Evolutionary conservation across 352 stramenopile species (phyloP), one percentile per base, ranked within the genome.

Genomic region (Plasmopara halstedii): DNA sequence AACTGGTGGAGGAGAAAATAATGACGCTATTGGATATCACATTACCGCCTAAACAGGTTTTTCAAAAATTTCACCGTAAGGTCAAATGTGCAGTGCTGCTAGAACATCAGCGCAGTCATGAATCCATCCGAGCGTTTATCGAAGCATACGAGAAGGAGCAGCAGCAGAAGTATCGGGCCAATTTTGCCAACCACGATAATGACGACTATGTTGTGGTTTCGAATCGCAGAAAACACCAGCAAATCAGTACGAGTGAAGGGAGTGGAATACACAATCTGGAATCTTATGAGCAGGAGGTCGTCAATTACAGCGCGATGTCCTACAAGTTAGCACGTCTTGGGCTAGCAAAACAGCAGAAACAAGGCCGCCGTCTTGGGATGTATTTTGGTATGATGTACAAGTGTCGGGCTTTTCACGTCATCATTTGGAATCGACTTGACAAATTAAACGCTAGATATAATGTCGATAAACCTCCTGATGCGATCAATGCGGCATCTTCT

Each of bases 371-470:
- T 13, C 58, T 92, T 9, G 81, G 81, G 7, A 83, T 81, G 59
- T 77, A 76, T 53, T 85, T 86, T 19, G 81, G 81, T 0, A 73
- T 81, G 32, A 56, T 89, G 49, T 87, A 78, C 38, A 79, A 81
- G 13, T 85, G 69, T 41, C 70, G 65, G 15, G 58, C 62, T 2
- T 65, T 92, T 21, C 81, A 92, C 34, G 29, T 88, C 5, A 46
- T 88, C 33, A 42, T 89, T 29, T 88, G 68, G 73, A 57, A 80
- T 41, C 66, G 64, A 27, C 54, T 79, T 4, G 22, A 61, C 15
- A 18, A 34, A 19, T 22, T 83, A n/a, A 36, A 43, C 7, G 17
- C 49, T 20, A 48, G 53, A 49, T 21, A 26, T 46, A 13, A 15
- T n/a, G 18, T 29, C 26, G 46, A 38, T 5, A 6, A 34, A 37